These are phyloP conservation scores for Picocystis sp. DNA, from an alignment of 163 green algal genomes.

Conservation along the genomic window DNA sequence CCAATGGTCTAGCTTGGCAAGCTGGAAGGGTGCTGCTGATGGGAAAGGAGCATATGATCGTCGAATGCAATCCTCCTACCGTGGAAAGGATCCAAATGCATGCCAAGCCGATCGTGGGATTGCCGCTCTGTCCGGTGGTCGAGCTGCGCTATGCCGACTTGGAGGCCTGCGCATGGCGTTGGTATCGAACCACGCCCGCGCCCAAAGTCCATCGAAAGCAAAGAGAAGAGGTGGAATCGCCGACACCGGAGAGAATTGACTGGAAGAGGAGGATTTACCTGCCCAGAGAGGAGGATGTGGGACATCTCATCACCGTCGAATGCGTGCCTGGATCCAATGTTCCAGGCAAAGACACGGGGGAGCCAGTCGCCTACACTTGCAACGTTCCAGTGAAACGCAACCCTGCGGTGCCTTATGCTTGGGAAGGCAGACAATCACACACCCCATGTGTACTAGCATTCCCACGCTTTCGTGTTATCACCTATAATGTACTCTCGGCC, in stretches of 20 bases:
- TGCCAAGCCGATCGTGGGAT: slow-evolving; percentile 21
- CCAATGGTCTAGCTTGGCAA: slow-evolving; percentile 23
- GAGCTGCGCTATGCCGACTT: slow-evolving; percentile 36
- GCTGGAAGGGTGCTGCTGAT: slow-evolving; percentile 31
- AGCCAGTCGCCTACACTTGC: not conserved
- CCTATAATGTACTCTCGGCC: slow-evolving; percentile 88
- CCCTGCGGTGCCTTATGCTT: slow-evolving; percentile 11
- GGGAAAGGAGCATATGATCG: not conserved
- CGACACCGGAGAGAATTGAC: not conserved
- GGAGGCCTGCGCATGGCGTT: slow-evolving; percentile 24
- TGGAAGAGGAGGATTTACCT: slow-evolving; percentile 22
- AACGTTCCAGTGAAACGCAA: slow-evolving; percentile 10
- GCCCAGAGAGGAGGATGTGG: slow-evolving; percentile 33
- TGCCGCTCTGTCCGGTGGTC: slow-evolving; percentile 16
- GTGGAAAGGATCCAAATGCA: slow-evolving; percentile 32
- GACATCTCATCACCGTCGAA: slow-evolving; percentile 33
- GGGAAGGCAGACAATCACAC: slow-evolving; percentile 7
- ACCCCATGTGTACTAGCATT: slow-evolving; percentile 9
- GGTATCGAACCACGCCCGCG: slow-evolving; percentile 16
- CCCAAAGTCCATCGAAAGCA: not conserved
- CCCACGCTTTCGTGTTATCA: slow-evolving; percentile 47
- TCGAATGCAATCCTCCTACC: slow-evolving; percentile 51
- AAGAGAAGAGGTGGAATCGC: slow-evolving; percentile 9
- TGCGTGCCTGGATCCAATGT: slow-evolving; percentile 28
- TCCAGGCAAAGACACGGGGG: slow-evolving; percentile 4